Base-by-base conservation (phyloP, 2,329 filamentous ascomycete species). In the Huntiella abstrusa region DNA sequence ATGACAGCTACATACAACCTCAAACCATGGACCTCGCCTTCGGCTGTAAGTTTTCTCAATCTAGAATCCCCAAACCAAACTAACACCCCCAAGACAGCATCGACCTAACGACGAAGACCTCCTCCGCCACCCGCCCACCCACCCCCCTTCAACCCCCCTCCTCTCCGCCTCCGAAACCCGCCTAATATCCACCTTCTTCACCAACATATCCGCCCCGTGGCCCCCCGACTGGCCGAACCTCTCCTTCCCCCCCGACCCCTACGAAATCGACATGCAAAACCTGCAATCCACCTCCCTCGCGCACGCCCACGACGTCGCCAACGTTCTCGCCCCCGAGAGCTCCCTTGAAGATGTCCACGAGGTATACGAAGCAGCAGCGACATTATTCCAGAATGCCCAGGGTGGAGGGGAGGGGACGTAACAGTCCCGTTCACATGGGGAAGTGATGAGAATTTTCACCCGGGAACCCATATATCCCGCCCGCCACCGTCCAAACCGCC, bases 71-170 rank as follows among this genome's bases (percentile, higher is more conserved):
- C 7, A n/a, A 19, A 37, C 10, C 6, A 13, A 47, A 39, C 33
- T 32, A 19, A n/a, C 13, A 3, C 17, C 19, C 13, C 35, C 33
- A 36, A 36, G 46, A 17, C 47, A 72, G 69, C 39, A 19, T 49
- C 40, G 41, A 45, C 43, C 39, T 47, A 12, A 35, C n/a, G 48
- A 49, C 35, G 40, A 48, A 39, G 48, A 49, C 17, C 38, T 49
- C 55, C 54, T 58, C 44, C 56, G 60, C 52, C 64, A 67, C 46
- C 63, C 67, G 17, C 43, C 43, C 19, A 63, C 76, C 45, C 76
- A 77, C 38, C 72, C 75, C 43, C 73, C 74, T 41, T 72, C 77
- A n/a, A 70, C 69, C 34, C 73, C 77, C 13, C 65, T 83, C 36
- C 68, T 83, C 51, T 71, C 75, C 53, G 73, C 77, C 54, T 71